Conservation (phyloP, 2,329 filamentous ascomycete species). For the Phialocephala subalpina region DNA sequence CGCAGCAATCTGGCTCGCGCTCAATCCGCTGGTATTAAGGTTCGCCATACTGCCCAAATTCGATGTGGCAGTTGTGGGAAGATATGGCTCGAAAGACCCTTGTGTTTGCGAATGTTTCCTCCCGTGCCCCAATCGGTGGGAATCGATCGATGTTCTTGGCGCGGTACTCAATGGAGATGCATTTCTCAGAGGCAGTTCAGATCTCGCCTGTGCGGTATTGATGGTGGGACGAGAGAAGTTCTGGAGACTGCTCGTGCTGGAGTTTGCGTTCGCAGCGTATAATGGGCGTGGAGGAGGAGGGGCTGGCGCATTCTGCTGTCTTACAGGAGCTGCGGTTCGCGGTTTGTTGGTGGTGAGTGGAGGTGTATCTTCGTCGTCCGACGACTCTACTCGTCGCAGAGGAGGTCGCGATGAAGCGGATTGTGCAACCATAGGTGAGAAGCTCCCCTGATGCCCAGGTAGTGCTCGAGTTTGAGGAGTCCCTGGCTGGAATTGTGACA, state of each 20-base stretch:
- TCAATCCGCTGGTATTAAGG: slow-evolving; percentile 50
- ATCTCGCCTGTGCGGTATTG: slow-evolving; percentile 29
- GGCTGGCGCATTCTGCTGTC: slow-evolving; percentile 33
- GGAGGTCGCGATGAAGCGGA: slow-evolving; percentile 48
- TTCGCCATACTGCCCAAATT: slow-evolving; percentile 45
- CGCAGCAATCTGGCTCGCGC: slow-evolving; percentile 81
- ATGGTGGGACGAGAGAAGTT: slow-evolving; percentile 65
- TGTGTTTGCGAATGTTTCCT: slow-evolving; percentile 76
- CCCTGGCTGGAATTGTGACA: slow-evolving; percentile 36
- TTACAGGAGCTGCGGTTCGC: slow-evolving; percentile 43
- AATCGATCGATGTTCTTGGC: slow-evolving; percentile 45
- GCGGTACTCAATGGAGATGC: slow-evolving; percentile 54
- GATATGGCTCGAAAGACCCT: slow-evolving; percentile 77
- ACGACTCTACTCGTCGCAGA: slow-evolving; percentile 55
- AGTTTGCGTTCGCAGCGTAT: slow-evolving; percentile 58
- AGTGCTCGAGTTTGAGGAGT: slow-evolving; percentile 34
- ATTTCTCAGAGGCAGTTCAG: slow-evolving; percentile 39
- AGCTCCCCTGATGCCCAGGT: slow-evolving; percentile 39
- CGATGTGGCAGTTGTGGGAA: slow-evolving; percentile 63
- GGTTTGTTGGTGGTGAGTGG: slow-evolving; percentile 56
- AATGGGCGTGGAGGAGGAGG: slow-evolving; percentile 51
- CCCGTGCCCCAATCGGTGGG: slow-evolving; percentile 54
- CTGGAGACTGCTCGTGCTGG: slow-evolving; percentile 54
- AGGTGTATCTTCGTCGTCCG: slow-evolving; percentile 51
- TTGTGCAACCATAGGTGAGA: slow-evolving; percentile 45